Percentiles rank a stretch among this genome's conserved stretches.
These are phyloP conservation scores for Fagus crenata DNA, from an alignment of 306 rosid genomes.

Conservation along the genomic window DNA sequence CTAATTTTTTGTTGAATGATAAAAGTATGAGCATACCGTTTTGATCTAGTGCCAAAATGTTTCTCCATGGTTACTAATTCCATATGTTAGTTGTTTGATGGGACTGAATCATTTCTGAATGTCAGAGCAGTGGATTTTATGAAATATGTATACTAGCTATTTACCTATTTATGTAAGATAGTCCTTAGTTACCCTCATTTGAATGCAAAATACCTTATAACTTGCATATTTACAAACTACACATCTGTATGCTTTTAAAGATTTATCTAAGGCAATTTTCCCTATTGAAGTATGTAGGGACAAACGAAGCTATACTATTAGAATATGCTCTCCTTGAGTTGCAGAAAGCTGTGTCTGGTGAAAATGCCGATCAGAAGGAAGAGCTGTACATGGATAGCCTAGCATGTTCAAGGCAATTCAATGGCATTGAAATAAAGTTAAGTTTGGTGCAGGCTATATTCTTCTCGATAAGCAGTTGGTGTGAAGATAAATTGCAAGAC, in stretches of 20 bases:
- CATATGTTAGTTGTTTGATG: not conserved
- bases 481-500: constrained; percentile 48
- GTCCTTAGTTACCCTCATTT: not conserved
- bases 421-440: constrained; percentile 38
- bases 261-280: constrained; percentile 27
- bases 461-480: constrained; percentile 53
- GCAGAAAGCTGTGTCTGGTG: constrained; percentile 39
- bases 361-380: constrained; percentile 34
- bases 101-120: too few relatives aligned
- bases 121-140: not conserved
- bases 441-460: constrained; percentile 45
- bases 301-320: constrained; percentile 46
- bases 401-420: constrained; percentile 34
- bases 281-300: constrained; percentile 45
- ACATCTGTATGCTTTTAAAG: not conserved
- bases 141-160: not conserved
- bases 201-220: not conserved
- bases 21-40: not conserved
- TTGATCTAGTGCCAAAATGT: not conserved
- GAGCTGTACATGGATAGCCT: constrained; percentile 38
- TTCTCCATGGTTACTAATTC: not conserved
- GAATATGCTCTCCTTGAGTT: constrained; percentile 45
- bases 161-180: not conserved
- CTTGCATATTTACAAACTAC: not conserved
- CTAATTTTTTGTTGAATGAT: not conserved